A percentile compares a stretch with the other conserved stretches of the same genome.
These are phyloP conservation scores for Nakaseomyces kungkrabaensis DNA, from an alignment of 1,139 yeast species.

Conservation along the genomic window DNA sequence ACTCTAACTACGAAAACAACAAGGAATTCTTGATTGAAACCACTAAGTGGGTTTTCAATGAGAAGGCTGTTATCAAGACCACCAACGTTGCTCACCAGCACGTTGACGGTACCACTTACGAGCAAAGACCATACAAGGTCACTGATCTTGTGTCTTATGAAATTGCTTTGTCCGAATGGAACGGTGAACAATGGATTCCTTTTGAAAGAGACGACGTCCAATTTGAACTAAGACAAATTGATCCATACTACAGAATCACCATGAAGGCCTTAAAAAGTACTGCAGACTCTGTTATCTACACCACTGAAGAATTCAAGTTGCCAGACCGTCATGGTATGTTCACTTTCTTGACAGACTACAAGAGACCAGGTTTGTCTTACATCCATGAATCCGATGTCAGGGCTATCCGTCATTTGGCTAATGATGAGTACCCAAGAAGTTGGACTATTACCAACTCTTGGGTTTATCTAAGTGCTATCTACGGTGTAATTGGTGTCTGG, in stretches of 20 bases:
- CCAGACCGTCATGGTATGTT: conserved; percentile 98
- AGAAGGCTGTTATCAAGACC: conserved; percentile 52
- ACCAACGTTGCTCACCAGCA: conserved; percentile 40
- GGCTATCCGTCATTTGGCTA: conserved; percentile 88
- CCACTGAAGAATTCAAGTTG: conserved; percentile 49
- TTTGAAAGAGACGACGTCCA: conserved; percentile 54
- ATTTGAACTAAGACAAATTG: conserved; percentile 80
- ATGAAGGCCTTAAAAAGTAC: conserved; percentile 33
- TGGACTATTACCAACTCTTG: conserved; percentile 92
- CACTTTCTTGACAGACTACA: conserved; percentile 72
- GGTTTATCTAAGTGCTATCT: conserved; percentile 73
- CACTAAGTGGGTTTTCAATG: conserved; percentile 67
- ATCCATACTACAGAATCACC: conserved; percentile 83
- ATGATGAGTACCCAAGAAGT: conserved; percentile 88
- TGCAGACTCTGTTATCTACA: conserved; percentile 31
- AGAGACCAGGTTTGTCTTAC: conserved; percentile 67
- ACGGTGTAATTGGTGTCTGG: conserved; percentile 67
- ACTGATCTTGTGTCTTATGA: conserved; percentile 59
- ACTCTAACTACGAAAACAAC: conserved; percentile 27
- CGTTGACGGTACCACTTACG: conserved; percentile 38
- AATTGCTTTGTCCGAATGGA: conserved; percentile 59
- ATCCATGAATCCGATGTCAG: conserved; percentile 59
- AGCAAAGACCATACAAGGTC: conserved; percentile 51
- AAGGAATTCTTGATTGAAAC: conserved; percentile 39
- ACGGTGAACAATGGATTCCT: conserved; percentile 58